Base-by-base conservation (phyloP, 176 grass and related monocot species). In the Oryza meridionalis region DNA sequence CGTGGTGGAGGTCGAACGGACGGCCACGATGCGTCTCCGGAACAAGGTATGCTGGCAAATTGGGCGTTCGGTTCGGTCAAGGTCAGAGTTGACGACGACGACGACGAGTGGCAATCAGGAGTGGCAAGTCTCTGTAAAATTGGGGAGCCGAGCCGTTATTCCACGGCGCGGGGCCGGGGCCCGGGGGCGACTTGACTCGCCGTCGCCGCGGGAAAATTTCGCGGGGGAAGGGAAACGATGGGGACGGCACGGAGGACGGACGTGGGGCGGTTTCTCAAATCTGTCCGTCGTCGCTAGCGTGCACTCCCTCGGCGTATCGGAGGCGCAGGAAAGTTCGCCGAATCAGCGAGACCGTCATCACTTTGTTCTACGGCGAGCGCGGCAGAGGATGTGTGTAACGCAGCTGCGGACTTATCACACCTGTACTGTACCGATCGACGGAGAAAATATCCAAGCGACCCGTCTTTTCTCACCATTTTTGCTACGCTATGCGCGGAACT, bases 101-200 rank as follows among this genome's bases (percentile, higher is more conserved):
- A 27, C 1, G 13, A 35, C 4, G 33, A 35, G 33, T 35, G 33
- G 33, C 33, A 35, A 35, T 35, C 4, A 35, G 33, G 33, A 58
- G 17, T 8, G 7, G 22, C 42, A 38, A 15, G 17, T 43, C 25
- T 69, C 1, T 51, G 42, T 1, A 11, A 11, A 33, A 5, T 59
- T 65, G 33, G 33, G 33, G 29, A 31, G 29, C 29, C 2, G 29
- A 35, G 33, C 33, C 33, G 33, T 58, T 45, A 21, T 31, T 62
- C 22, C 68, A 59, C 12, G 19, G 1, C 27, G 83, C 33, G 37
- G 6, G 5, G 6, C 37, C 29, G 29, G 37, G 33, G 33, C 33
- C 4, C 33, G 49, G 10, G n/a, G 11, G 19, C 64, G 84, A 80
- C 76, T 73, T 86, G 75, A 75, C 55, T 22, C 64, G 53, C 2